These are phyloP conservation scores for Phytophthora multivora DNA, from an alignment of 352 stramenopile genomes.

Conservation along the genomic window DNA sequence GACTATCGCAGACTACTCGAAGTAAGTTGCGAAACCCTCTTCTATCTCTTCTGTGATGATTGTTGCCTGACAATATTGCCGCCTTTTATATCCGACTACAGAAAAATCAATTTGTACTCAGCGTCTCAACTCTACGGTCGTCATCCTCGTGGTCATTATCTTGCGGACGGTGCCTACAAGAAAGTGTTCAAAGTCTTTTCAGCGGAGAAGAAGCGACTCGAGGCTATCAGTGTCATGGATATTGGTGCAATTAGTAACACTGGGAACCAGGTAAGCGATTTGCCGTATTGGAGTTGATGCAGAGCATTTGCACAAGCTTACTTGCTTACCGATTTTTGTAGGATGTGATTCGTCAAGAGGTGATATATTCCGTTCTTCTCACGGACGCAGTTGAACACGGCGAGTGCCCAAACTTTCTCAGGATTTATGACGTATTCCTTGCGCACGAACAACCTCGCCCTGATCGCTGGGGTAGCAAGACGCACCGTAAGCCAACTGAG, in stretches of 20 bases:
- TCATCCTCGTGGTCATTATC: constrained; percentile 74
- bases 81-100: constrained; percentile 21
- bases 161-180: constrained; percentile 89
- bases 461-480: constrained; percentile 63
- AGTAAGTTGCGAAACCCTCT: constrained; percentile 31
- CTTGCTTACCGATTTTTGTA: constrained; percentile 20
- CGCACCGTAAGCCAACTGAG: constrained; percentile 71
- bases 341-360: constrained; percentile 91
- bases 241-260: constrained; percentile 85
- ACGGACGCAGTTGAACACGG: constrained; percentile 86
- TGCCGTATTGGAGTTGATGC: not conserved
- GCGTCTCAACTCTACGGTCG: constrained; percentile 53
- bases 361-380: constrained; percentile 94
- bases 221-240: constrained; percentile 93
- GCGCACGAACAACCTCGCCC: constrained; percentile 61
- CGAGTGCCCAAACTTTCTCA: constrained; percentile 95
- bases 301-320: not conserved
- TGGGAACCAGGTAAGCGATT: constrained; percentile 80
- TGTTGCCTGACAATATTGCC: constrained; percentile 7
- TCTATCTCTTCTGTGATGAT: not conserved
- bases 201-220: constrained; percentile 52
- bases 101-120: constrained; percentile 43
- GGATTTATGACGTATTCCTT: constrained; percentile 92
- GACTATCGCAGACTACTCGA: constrained; percentile 54
- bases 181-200: constrained; percentile 89